Base-by-base conservation (phyloP, 2,329 filamentous ascomycete species). In the Metarhizium brunneum region DNA sequence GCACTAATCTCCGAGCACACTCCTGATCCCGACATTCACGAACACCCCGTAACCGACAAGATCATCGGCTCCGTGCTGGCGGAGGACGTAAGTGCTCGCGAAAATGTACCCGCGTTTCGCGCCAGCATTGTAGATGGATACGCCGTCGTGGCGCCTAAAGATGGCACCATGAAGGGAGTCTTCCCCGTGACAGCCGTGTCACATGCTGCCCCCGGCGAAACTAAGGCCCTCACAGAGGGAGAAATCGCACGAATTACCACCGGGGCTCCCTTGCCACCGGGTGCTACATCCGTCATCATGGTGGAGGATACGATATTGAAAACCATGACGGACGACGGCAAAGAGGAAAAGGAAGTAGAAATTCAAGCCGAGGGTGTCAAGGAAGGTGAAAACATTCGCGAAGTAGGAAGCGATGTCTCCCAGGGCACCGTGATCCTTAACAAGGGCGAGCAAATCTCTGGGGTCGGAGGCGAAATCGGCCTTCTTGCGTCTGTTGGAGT, bases 61-160 rank as follows among this genome's bases (percentile, higher is more conserved):
- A 74, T 97, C 0, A 81, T 92, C 1, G 90, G 90, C 7, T 83
- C 81, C 8, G 86, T 97, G 0, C 75, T 99, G 2, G 91, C 92
- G 0, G 84, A 91, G 66, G 87, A 95, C 61, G 86, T 99, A 29
- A 81, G 77, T 43, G 90, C 94, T 0, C 73, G 73, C 4, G 92
- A 96, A 67, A 83, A 87, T 7, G 94, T 99, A 0, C 94, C 94
- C 0, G 94, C 92, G 0, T 99, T 95, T 72, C 80, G 91, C 57
- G 94, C 94, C 18, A 97, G 92, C 66, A 97, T 96, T 45, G 94
- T 99, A 0, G 94, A 99, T 69, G 94, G 94, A 1, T 99, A 99
- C 66, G 94, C 94, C 2, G 82, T 95, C 0, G 84, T 92, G 42
- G 86, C 83, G 6, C 79, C 80, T 54, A 73, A 74, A 35, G 76